phyloP scores from a whole-genome alignment of 2,329 filamentous ascomycete genomes.

The Aurifilum marmelostoma region DNA sequence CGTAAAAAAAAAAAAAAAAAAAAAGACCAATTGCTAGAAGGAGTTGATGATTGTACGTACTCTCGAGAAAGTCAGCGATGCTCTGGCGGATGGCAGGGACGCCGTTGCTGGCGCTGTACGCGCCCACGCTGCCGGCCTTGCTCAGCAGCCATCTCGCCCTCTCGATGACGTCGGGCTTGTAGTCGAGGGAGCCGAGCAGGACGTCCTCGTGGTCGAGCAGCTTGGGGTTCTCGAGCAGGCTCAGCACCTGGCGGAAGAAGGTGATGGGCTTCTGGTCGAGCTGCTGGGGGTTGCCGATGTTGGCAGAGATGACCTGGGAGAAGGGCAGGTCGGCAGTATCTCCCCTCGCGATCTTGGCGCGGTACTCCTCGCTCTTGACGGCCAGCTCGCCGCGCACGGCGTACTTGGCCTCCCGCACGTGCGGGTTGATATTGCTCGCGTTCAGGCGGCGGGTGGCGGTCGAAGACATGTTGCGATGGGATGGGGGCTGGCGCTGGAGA shows the following conservation, averaged over 20 bases:
- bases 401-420: slow-evolving; percentile 87
- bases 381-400: slow-evolving; percentile 96
- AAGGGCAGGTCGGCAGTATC: slow-evolving; percentile 70
- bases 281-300: slow-evolving; percentile 99
- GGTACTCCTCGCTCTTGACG: slow-evolving; percentile 89
- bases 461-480: slow-evolving; percentile 42
- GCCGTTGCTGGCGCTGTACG: slow-evolving; percentile 94
- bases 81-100: slow-evolving; percentile 84
- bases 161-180: slow-evolving; percentile 86
- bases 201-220: slow-evolving; percentile 82
- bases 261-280: slow-evolving; percentile 99
- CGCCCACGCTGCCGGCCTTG: slow-evolving; percentile 87
- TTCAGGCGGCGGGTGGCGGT: slow-evolving; percentile 57
- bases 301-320: slow-evolving; percentile 89
- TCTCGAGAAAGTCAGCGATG: slow-evolving; percentile 89
- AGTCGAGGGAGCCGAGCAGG: slow-evolving; percentile 75
- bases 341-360: slow-evolving; percentile 69
- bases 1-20: too few relatives aligned
- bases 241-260: slow-evolving; percentile 97
- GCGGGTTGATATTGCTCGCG: slow-evolving; percentile 88
- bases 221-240: slow-evolving; percentile 85
- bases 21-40: neutral
- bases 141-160: slow-evolving; percentile 80
- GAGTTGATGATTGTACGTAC: slow-evolving; percentile 50
- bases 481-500: slow-evolving; percentile 30